These are phyloP conservation scores for Thelonectria discophora DNA, from an alignment of 2,329 filamentous ascomycete genomes.

Conservation along the genomic window DNA sequence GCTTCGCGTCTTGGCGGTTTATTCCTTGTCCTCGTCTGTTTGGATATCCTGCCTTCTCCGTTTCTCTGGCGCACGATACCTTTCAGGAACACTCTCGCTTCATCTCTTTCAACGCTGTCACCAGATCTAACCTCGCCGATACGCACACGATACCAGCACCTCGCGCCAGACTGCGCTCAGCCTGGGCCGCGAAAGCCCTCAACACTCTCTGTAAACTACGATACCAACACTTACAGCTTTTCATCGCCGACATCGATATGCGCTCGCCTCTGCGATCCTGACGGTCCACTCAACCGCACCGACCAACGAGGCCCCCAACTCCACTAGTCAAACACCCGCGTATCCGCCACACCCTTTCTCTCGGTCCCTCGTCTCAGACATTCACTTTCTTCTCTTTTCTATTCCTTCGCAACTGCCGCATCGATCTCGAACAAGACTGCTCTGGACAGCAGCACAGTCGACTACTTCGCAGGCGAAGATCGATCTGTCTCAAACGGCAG, in stretches of 20 bases:
- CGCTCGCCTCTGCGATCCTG: conserved; percentile 16
- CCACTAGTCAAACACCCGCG: conserved; percentile 19
- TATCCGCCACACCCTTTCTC: conserved; percentile 12
- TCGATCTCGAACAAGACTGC: conserved; percentile 20
- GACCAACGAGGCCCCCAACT: conserved; percentile 21
- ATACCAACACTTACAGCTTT: background rate
- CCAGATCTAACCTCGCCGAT: background rate
- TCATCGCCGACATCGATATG: conserved; percentile 21
- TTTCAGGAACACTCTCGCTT: background rate
- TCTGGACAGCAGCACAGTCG: conserved; percentile 49
- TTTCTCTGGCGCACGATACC: background rate
- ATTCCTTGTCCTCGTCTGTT: background rate
- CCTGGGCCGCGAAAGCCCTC: background rate
- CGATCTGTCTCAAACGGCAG: conserved; percentile 56
- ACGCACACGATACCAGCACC: background rate
- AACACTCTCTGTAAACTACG: background rate
- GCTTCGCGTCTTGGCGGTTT: background rate
- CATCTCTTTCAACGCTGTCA: background rate
- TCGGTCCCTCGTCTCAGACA: conserved; percentile 8
- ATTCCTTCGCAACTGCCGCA: conserved; percentile 9
- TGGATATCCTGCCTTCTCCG: background rate
- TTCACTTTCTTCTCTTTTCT: conserved; percentile 30
- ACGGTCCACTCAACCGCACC: conserved; percentile 23
- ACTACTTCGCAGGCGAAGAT: conserved; percentile 60
- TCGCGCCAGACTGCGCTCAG: background rate